phyloP scores from a whole-genome alignment of 257 asterid species.

The Paraleonurus japonicus region DNA sequence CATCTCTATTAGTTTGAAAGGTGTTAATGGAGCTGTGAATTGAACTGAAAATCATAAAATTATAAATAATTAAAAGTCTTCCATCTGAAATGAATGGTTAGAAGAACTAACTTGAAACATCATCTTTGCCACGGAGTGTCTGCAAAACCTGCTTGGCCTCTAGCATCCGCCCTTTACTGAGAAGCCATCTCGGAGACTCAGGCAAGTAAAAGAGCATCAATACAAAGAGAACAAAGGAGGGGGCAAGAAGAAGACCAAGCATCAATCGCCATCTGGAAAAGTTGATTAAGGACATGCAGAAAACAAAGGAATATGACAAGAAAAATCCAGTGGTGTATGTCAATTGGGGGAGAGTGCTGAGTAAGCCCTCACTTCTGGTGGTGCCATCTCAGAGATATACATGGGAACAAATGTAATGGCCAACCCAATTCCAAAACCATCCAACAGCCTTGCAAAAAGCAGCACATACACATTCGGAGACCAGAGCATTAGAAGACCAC shows the following conservation, averaged over 20 bases:
- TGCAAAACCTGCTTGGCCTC: constrained; percentile 63
- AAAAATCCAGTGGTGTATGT: constrained; percentile 54
- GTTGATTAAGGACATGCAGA: constrained; percentile 52
- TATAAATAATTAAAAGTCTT: background rate
- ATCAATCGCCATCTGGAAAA: constrained; percentile 63
- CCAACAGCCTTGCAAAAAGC: constrained; percentile 55
- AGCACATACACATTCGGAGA: constrained; percentile 60
- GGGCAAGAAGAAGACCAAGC: constrained; percentile 56
- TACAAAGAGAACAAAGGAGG: constrained; percentile 48
- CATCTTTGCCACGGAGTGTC: constrained; percentile 57
- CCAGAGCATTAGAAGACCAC: constrained; percentile 66
- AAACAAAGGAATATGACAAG: constrained; percentile 51
- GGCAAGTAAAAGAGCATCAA: constrained; percentile 54
- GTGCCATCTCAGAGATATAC: constrained; percentile 66
- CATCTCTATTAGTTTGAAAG: background rate
- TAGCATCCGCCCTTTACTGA: constrained; percentile 56
- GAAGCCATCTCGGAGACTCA: constrained; percentile 83
- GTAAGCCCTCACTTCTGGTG: constrained; percentile 65
- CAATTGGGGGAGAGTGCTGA: constrained; percentile 73
- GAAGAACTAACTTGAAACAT: constrained; percentile 52
- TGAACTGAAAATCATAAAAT: too few relatives aligned
- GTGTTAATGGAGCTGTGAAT: background rate
- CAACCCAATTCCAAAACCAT: constrained; percentile 68
- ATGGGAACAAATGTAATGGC: constrained; percentile 62
- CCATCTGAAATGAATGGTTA: background rate